Conservation (phyloP, 345 rosid species). For the Excoecaria cochinchinensis region DNA sequence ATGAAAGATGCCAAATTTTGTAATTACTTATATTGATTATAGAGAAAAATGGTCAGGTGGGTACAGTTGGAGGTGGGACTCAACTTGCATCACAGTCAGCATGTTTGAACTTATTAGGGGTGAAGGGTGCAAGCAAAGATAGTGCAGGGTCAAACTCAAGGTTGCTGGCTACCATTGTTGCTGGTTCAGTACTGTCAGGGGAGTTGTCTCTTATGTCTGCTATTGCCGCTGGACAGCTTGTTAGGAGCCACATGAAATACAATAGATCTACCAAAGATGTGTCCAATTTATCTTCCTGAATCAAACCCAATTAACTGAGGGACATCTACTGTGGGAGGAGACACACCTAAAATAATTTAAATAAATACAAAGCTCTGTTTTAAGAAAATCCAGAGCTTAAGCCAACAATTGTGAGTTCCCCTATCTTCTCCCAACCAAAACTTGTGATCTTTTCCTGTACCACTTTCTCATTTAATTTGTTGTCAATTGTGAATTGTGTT, state of each 20-base stretch:
- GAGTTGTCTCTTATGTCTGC: slow-evolving; percentile 13
- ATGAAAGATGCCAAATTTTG: too few relatives aligned
- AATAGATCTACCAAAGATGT: slow-evolving; percentile 10
- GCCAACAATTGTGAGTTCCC: too few relatives aligned
- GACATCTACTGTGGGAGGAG: background rate
- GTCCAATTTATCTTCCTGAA: background rate
- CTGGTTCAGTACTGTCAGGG: slow-evolving; percentile 9
- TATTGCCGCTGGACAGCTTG: slow-evolving; percentile 6
- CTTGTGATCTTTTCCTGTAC: slow-evolving; percentile 4
- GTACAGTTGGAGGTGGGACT: slow-evolving; percentile 15
- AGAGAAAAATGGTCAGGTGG: background rate
- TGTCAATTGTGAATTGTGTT: background rate
- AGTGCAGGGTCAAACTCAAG: slow-evolving; percentile 8
- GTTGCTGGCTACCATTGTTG: slow-evolving; percentile 8
- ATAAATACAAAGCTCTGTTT: background rate
- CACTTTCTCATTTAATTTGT: background rate
- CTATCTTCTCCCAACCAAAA: background rate
- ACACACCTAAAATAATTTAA: background rate
- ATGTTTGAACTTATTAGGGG: slow-evolving; percentile 7
- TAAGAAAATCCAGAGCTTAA: background rate
- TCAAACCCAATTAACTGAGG: too few relatives aligned
- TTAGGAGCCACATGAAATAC: slow-evolving; percentile 10
- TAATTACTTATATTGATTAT: background rate
- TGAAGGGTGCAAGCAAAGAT: slow-evolving; percentile 9
- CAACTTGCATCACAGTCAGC: slow-evolving; percentile 9